Conservation (phyloP, 805 yeast genomes). For the Tetrapisispora iriomotensis region DNA sequence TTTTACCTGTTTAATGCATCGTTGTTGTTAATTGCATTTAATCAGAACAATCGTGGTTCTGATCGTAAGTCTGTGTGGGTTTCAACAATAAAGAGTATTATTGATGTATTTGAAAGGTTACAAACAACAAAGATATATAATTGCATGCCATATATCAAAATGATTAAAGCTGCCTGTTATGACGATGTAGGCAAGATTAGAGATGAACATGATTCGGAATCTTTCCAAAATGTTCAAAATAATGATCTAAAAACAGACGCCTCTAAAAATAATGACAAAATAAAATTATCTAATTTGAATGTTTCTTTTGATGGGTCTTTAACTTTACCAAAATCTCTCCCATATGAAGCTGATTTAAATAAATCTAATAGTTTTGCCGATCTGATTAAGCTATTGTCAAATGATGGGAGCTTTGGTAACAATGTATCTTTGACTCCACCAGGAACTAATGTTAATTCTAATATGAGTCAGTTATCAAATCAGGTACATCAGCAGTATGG, state of each 20-base stretch:
- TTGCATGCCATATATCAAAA: slow-evolving; percentile 7
- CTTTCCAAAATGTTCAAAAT: too few species aligned
- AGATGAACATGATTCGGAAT: background rate
- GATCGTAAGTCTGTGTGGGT: background rate
- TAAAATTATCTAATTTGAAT: background rate
- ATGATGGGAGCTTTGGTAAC: background rate
- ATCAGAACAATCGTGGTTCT: background rate
- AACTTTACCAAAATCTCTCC: background rate
- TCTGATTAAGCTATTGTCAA: slow-evolving; percentile 11
- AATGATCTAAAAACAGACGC: too few species aligned
- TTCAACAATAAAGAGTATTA: slow-evolving; percentile 1
- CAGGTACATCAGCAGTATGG: background rate
- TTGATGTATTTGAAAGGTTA: slow-evolving; percentile 3
- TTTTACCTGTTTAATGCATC: slow-evolving; percentile 56
- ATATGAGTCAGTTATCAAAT: background rate
- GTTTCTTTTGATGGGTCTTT: background rate
- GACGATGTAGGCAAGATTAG: too few species aligned
- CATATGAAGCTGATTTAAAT: slow-evolving; percentile 3
- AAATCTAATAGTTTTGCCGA: slow-evolving; percentile 17
- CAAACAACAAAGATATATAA: slow-evolving; percentile 4
- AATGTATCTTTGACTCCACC: background rate
- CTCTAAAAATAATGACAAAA: too few species aligned
- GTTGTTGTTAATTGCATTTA: background rate
- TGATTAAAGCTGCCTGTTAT: slow-evolving; percentile 2
- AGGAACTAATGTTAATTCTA: background rate